Base-by-base conservation (phyloP, 2,329 filamentous ascomycete species). In the Nannizzia gypsea region DNA sequence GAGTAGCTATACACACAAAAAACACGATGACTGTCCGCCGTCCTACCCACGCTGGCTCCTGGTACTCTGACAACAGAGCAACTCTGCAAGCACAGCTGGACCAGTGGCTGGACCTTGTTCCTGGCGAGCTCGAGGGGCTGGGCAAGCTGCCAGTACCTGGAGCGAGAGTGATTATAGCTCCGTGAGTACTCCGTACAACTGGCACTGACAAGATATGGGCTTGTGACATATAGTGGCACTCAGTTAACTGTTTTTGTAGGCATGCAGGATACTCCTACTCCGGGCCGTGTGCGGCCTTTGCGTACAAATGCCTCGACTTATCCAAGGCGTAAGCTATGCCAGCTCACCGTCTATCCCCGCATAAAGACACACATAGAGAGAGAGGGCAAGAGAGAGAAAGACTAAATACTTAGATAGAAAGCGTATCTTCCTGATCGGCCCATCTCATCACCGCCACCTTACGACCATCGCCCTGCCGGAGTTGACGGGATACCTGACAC, bases 211-310 rank as follows among this genome's bases (percentile, higher is more conserved):
- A 15, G 15, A 36, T 15, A 15, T 8, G 31, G 26, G 31, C 48
- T 40, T 31, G 38, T 57, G 38, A 42, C 62, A 15, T 15, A 42
- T 42, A 17, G 38, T 8, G n/a, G 13, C 38, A n/a, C 6, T 15
- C 38, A 66, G 71, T 68, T 68, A 58, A 67, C 62, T 56, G 60
- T 63, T 62, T n/a, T 65, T 67, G 34, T 66, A 96, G 92, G 62
- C 93, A 99, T 73, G 93, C 93, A 62, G 93, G 93, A 63, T 99
- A 96, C 76, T 78, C 83, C 1, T 97, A 92, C 78, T 99, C 93
- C 3, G 93, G 93, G 6, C 83, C 86, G 42, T 92, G 90, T 66
- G 93, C 93, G 48, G 93, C 91, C 48, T 97, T 90, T 85, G 93
- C 93, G 6, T 99, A 97, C 76, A 93, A 89, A 73, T 82, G 83